These are phyloP conservation scores for Tetrahymena elliotti DNA, from an alignment of 73 alveolate genomes.

Conservation along the genomic window DNA sequence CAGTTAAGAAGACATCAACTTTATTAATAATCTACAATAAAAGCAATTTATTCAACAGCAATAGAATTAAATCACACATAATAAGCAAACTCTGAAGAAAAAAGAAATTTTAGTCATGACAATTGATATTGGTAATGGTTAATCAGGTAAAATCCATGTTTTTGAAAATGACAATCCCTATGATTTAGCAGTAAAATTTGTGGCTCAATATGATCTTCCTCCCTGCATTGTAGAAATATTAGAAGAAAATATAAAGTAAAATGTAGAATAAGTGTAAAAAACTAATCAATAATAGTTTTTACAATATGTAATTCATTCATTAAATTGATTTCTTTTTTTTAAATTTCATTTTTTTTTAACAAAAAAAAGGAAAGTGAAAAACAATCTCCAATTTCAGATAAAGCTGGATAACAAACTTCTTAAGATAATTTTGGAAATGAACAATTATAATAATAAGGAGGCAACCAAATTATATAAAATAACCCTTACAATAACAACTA, in stretches of 20 bases:
- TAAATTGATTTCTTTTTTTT: not conserved
- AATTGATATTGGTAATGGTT: not conserved
- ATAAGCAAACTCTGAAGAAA: not conserved
- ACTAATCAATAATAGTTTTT: not conserved
- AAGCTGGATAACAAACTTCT: not conserved
- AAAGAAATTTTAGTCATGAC: not conserved
- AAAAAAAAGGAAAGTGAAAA: not conserved
- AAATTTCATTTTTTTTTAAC: not conserved
- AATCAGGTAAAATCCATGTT: not conserved
- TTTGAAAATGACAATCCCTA: not conserved
- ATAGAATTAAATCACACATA: not conserved
- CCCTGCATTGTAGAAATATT: not conserved
- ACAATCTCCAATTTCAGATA: not conserved
- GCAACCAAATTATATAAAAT: not conserved
- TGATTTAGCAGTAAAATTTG: not conserved
- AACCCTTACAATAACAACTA: not conserved
- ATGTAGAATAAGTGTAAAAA: not conserved
- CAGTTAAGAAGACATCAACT: not conserved
- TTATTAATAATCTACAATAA: not conserved
- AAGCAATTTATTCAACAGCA: not conserved
- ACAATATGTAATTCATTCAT: not conserved
- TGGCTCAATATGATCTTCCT: not conserved
- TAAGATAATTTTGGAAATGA: not conserved
- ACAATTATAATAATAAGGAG: not conserved
- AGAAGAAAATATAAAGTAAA: not conserved